Percentiles rank a stretch among this genome's conserved stretches.
These are phyloP conservation scores for Endocalyx cinctus DNA, from an alignment of 2,329 filamentous ascomycete species.

Conservation along the genomic window DNA sequence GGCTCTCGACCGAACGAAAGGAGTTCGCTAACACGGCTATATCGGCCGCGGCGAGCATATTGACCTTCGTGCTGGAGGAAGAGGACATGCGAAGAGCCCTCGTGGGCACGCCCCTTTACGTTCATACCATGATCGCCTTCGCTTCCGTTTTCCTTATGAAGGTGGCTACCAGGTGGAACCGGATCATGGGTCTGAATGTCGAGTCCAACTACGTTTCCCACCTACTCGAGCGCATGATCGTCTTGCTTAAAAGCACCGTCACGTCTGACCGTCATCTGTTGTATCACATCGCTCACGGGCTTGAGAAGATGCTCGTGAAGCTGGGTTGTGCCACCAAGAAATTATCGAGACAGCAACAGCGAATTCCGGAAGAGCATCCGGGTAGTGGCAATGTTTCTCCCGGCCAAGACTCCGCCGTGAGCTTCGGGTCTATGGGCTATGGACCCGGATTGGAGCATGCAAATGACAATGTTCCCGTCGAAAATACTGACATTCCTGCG, in stretches of 20 bases:
- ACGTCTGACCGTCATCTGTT: conserved; percentile 32
- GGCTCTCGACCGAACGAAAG: conserved; percentile 12
- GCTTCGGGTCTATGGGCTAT: conserved; percentile 9
- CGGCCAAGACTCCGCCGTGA: conserved; percentile 5
- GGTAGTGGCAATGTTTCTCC: neutral
- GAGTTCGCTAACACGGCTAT: conserved; percentile 29
- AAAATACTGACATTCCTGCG: too few relatives aligned
- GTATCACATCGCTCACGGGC: conserved; percentile 30
- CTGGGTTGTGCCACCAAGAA: conserved; percentile 1
- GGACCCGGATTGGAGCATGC: conserved; percentile 1
- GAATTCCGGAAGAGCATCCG: too few relatives aligned
- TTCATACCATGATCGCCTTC: conserved; percentile 33
- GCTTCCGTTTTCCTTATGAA: conserved; percentile 33
- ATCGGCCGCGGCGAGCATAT: conserved; percentile 40
- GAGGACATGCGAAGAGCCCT: conserved; percentile 27
- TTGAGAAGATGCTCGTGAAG: conserved; percentile 29
- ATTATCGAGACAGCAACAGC: neutral
- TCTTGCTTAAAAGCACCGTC: conserved; percentile 23
- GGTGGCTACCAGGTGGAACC: conserved; percentile 28
- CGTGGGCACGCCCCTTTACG: conserved; percentile 30
- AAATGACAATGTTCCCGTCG: too few relatives aligned
- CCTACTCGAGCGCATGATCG: conserved; percentile 27
- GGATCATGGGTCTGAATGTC: conserved; percentile 27
- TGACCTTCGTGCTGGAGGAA: conserved; percentile 28
- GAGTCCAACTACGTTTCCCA: conserved; percentile 27